Conservation (phyloP, 495 filamentous ascomycete species). For the Diplogelasinospora grovesii region DNA sequence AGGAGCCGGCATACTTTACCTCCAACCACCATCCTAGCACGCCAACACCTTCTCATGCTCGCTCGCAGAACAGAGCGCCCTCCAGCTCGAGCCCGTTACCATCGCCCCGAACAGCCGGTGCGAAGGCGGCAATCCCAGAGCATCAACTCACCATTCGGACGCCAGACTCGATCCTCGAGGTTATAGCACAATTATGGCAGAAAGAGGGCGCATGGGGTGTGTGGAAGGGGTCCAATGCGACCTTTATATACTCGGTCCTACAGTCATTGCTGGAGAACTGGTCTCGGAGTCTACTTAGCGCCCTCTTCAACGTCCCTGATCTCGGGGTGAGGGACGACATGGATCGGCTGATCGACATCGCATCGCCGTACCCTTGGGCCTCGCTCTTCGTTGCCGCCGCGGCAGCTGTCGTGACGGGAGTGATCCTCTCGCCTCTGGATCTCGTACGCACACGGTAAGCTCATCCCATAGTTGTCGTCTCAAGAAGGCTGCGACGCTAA, state of each 20-base stretch:
- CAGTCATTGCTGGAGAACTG: slow-evolving; percentile 80
- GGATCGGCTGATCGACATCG: slow-evolving; percentile 48
- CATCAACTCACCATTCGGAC: slow-evolving; percentile 63
- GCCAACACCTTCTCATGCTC: slow-evolving; percentile 47
- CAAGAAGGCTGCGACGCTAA: slow-evolving; percentile 5
- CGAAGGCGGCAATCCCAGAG: slow-evolving; percentile 31
- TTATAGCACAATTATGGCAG: slow-evolving; percentile 77
- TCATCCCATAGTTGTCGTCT: neutral
- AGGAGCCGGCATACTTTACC: slow-evolving; percentile 83
- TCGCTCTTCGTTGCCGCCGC: slow-evolving; percentile 74
- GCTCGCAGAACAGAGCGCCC: slow-evolving; percentile 24
- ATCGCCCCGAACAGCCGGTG: slow-evolving; percentile 18
- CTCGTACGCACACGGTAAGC: slow-evolving; percentile 72
- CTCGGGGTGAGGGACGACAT: slow-evolving; percentile 53
- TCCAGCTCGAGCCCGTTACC: slow-evolving; percentile 27
- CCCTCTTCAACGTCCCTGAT: slow-evolving; percentile 77
- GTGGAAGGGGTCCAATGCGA: slow-evolving; percentile 91
- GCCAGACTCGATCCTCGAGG: slow-evolving; percentile 68
- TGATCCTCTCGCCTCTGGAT: slow-evolving; percentile 80
- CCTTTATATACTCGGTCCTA: slow-evolving; percentile 81
- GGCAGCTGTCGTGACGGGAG: slow-evolving; percentile 69
- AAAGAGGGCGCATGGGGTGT: slow-evolving; percentile 85
- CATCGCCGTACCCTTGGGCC: slow-evolving; percentile 64
- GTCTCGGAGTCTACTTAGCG: slow-evolving; percentile 74
- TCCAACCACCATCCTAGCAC: slow-evolving; percentile 53